These are phyloP conservation scores for Klebsormidium nitens DNA, from an alignment of 139 green algal genomes.

Conservation along the genomic window DNA sequence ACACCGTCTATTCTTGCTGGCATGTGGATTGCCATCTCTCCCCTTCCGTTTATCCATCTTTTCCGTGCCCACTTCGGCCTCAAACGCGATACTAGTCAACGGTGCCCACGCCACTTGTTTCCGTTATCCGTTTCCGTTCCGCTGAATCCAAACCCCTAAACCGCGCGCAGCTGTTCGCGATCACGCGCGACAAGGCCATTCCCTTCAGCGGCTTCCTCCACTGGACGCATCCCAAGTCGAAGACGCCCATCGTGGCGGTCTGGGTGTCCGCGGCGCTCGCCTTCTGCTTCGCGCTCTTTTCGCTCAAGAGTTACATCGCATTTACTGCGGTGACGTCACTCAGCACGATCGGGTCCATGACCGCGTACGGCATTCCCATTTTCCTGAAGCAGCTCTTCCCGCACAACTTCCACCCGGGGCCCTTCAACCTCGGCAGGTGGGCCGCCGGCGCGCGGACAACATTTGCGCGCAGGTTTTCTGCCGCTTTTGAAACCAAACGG, in stretches of 20 bases:
- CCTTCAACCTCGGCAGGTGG: slow-evolving; percentile 45
- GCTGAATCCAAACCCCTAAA: no score
- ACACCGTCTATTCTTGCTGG: no score
- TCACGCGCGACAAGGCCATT: slow-evolving; percentile 49
- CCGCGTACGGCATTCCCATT: slow-evolving; percentile 56
- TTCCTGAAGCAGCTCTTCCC: slow-evolving; percentile 36
- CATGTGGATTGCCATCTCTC: no score
- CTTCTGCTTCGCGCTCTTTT: slow-evolving; percentile 45
- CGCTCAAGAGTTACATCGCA: slow-evolving; percentile 28
- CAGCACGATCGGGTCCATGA: slow-evolving; percentile 47
- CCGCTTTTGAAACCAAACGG: no score
- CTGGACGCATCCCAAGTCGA: slow-evolving; percentile 11
- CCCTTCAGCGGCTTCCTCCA: slow-evolving; percentile 38
- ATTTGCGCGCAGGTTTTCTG: no score
- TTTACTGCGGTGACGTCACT: slow-evolving; percentile 47
- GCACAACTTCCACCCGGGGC: slow-evolving; percentile 46
- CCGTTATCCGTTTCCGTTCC: no score
- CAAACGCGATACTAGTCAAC: no score
- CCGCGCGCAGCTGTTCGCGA: slow-evolving; percentile 51
- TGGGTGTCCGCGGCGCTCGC: slow-evolving; percentile 36
- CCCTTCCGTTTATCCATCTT: no score
- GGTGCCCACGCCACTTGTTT: no score
- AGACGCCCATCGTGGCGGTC: slow-evolving; percentile 42
- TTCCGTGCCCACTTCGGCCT: no score
- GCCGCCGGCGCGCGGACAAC: no score